These are phyloP conservation scores for Fusarium lateritium DNA, from an alignment of 2,329 filamentous ascomycete species.

Conservation along the genomic window DNA sequence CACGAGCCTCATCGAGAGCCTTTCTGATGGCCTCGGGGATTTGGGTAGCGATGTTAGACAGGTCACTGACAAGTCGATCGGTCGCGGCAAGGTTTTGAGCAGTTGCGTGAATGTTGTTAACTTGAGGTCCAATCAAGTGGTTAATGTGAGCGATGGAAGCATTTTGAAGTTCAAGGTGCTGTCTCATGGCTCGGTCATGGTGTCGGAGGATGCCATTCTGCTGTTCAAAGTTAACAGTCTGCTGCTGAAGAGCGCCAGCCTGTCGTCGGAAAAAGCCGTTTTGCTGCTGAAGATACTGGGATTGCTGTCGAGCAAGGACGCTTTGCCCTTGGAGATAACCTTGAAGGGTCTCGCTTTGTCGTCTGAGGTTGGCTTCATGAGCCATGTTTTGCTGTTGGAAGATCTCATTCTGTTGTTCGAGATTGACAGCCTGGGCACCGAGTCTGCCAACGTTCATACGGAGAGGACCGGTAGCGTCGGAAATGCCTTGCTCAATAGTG, in stretches of 20 bases:
- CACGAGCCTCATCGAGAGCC: slow-evolving; percentile 45
- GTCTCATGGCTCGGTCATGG: slow-evolving; percentile 48
- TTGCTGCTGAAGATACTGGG: slow-evolving; percentile 4
- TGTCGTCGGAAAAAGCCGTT: not conserved
- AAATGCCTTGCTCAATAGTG: slow-evolving; percentile 52
- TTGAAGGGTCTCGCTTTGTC: too few species aligned
- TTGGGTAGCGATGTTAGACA: slow-evolving; percentile 48
- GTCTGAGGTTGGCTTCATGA: too few species aligned
- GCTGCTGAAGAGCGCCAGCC: not conserved
- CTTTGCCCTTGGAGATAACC: too few species aligned
- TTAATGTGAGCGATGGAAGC: slow-evolving; percentile 37
- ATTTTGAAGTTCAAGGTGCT: slow-evolving; percentile 49
- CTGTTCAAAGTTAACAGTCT: not conserved
- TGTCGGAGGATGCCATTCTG: slow-evolving; percentile 17
- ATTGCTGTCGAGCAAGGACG: too few species aligned
- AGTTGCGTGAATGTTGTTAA: slow-evolving; percentile 34
- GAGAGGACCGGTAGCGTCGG: slow-evolving; percentile 51
- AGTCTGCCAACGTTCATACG: slow-evolving; percentile 47
- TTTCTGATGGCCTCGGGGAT: slow-evolving; percentile 47
- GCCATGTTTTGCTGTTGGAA: slow-evolving; percentile 1
- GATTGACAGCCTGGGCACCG: slow-evolving; percentile 10
- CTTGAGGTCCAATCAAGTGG: slow-evolving; percentile 40
- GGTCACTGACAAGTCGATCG: slow-evolving; percentile 38
- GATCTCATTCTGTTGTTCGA: slow-evolving; percentile 48
- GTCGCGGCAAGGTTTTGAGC: slow-evolving; percentile 44